Conservation (phyloP, 192 early-diverging fungal species). For the Phlyctochytrium arcticum region DNA sequence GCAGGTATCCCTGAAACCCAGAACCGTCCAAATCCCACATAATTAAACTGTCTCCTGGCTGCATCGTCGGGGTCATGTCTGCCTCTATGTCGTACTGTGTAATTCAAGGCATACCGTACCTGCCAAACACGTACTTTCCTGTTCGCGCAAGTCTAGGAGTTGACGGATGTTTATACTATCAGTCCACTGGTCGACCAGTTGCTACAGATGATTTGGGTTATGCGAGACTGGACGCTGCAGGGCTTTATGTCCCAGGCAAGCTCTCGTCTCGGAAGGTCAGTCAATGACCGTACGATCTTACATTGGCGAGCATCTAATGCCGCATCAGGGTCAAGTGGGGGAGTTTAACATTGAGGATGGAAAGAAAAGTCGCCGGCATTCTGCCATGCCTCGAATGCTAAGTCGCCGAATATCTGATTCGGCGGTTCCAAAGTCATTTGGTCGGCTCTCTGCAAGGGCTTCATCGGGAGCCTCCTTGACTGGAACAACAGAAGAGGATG, state of each 20-base stretch:
- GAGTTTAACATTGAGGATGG: background rate
- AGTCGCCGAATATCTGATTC: background rate
- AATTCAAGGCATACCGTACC: slow-evolving; percentile 10
- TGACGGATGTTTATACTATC: slow-evolving; percentile 11
- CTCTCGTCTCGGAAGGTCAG: background rate
- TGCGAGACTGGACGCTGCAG: slow-evolving; percentile 17
- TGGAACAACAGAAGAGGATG: background rate
- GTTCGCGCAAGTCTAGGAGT: background rate
- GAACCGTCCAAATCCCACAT: too few relatives aligned
- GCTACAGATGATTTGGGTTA: slow-evolving; percentile 4
- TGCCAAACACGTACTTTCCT: slow-evolving; percentile 3
- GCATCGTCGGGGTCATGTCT: too few relatives aligned
- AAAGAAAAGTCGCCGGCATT: background rate
- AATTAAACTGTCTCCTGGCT: too few relatives aligned
- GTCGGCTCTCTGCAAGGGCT: background rate
- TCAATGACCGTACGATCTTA: background rate
- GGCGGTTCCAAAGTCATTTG: background rate
- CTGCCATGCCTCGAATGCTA: background rate
- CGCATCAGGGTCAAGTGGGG: background rate
- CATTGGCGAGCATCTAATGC: background rate
- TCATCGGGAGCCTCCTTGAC: background rate
- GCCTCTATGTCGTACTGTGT: too few relatives aligned
- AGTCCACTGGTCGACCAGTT: slow-evolving; percentile 9
- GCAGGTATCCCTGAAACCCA: too few relatives aligned
- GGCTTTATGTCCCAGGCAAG: slow-evolving; percentile 20